Conservation (phyloP, 352 stramenopile genomes). For the Phytophthora kernoviae region DNA sequence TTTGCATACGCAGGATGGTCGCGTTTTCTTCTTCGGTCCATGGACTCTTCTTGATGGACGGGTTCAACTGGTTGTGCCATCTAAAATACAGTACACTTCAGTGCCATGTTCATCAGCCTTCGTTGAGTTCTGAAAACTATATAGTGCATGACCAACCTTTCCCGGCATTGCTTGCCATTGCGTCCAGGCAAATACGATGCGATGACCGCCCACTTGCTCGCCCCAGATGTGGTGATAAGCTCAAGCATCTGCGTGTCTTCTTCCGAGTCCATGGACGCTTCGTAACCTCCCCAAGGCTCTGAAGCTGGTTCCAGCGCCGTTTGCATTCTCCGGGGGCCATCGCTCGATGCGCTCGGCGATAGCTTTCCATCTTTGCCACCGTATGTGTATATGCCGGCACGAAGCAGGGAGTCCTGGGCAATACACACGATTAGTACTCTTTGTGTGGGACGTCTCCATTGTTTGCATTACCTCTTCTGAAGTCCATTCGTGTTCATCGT, state of each 20-base stretch:
- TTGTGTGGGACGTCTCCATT: neutral
- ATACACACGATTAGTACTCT: neutral
- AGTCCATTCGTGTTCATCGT: conserved; percentile 35
- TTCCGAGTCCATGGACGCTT: conserved; percentile 70
- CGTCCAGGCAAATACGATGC: conserved; percentile 80
- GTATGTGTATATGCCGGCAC: conserved; percentile 67
- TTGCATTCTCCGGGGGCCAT: conserved; percentile 61
- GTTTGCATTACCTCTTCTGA: conserved; percentile 42
- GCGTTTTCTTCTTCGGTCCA: conserved; percentile 88
- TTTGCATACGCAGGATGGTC: conserved; percentile 84
- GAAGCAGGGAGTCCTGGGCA: conserved; percentile 68
- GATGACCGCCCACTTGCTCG: conserved; percentile 84
- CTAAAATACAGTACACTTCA: conserved; percentile 23
- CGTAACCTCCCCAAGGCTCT: conserved; percentile 57
- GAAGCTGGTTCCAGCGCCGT: conserved; percentile 72
- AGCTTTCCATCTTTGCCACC: conserved; percentile 81
- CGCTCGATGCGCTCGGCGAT: conserved; percentile 60
- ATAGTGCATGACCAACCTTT: conserved; percentile 41
- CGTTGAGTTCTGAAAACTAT: neutral
- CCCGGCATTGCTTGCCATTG: conserved; percentile 90
- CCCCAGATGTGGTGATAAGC: conserved; percentile 57
- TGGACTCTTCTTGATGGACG: conserved; percentile 73
- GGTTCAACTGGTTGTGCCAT: conserved; percentile 89
- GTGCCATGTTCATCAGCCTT: neutral
- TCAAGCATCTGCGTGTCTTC: conserved; percentile 74